Percentiles rank a stretch among this genome's conserved stretches.
Evolutionary conservation across 2,329 filamentous ascomycete genomes (phyloP).

Genomic region (Sporothrix brunneoviolacea): DNA sequence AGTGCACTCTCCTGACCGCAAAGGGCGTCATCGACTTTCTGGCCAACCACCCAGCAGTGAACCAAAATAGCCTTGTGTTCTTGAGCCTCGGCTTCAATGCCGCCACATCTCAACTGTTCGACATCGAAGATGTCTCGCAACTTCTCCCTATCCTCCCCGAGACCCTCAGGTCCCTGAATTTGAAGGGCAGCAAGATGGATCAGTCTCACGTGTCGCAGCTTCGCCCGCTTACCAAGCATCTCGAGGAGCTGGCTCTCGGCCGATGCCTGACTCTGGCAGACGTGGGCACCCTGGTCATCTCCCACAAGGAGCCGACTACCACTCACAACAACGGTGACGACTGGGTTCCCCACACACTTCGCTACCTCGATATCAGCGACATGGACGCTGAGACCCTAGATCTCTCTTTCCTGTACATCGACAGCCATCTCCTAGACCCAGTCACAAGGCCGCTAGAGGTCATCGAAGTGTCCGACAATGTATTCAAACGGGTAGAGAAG

Average conservation of each 20-base stretch:
- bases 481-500: slow-evolving; percentile 59
- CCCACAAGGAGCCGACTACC: slow-evolving; percentile 25
- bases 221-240: slow-evolving; percentile 58
- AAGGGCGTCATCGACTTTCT: slow-evolving; percentile 64
- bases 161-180: slow-evolving; percentile 64
- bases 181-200: slow-evolving; percentile 68
- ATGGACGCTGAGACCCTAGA: slow-evolving; percentile 57
- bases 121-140: slow-evolving; percentile 55
- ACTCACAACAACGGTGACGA: slow-evolving; percentile 25
- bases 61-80: slow-evolving; percentile 52
- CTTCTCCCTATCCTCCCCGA: slow-evolving; percentile 60
- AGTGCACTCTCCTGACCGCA: slow-evolving; percentile 64
- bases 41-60: slow-evolving; percentile 61
- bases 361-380: slow-evolving; percentile 72
- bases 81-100: slow-evolving; percentile 68
- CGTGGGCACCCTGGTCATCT: slow-evolving; percentile 58
- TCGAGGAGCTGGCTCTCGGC: slow-evolving; percentile 71
- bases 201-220: slow-evolving; percentile 57
- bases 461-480: slow-evolving; percentile 65
- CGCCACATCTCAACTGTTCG: slow-evolving; percentile 64
- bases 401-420: slow-evolving; percentile 43
- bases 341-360: slow-evolving; percentile 56
- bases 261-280: slow-evolving; percentile 60
- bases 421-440: slow-evolving; percentile 49
- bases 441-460: slow-evolving; percentile 65